Evolutionary conservation across 129 eudicot species (phyloP).

Genomic region (Pseudognaphalium luteoalbum): DNA sequence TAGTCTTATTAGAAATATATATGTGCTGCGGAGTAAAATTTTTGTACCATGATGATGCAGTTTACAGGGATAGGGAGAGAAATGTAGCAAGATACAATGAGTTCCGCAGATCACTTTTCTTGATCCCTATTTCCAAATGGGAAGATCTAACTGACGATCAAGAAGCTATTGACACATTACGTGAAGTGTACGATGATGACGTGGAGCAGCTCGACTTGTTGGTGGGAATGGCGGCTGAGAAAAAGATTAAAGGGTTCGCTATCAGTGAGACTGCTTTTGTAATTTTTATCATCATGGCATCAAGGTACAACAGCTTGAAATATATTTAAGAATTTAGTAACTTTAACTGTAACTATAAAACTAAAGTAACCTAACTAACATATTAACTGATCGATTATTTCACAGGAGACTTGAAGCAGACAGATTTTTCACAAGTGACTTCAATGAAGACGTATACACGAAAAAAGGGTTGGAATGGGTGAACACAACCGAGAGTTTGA

Average conservation of each 20-base stretch:
- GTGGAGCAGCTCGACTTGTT: constrained; percentile 59
- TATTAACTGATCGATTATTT: background rate
- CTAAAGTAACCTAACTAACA: background rate
- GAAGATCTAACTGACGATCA: constrained; percentile 61
- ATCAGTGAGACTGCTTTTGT: constrained; percentile 64
- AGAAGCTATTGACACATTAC: constrained; percentile 41
- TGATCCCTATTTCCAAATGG: constrained; percentile 69
- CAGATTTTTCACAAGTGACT: constrained; percentile 59
- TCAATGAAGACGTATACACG: constrained; percentile 57
- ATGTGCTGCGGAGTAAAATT: background rate
- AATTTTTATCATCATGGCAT: constrained; percentile 55
- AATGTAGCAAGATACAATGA: constrained; percentile 65
- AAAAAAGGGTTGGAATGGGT: constrained; percentile 70
- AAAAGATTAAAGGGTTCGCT: constrained; percentile 68
- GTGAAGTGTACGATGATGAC: constrained; percentile 50
- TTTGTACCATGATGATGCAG: constrained; percentile 12
- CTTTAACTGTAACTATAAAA: background rate
- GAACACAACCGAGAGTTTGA: constrained; percentile 44
- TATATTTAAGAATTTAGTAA: no score
- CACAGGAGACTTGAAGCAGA: constrained; percentile 66
- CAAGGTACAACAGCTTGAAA: constrained; percentile 37
- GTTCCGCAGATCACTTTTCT: constrained; percentile 47
- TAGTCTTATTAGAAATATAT: background rate
- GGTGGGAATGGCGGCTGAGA: constrained; percentile 64
- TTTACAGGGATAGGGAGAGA: constrained; percentile 69